phyloP scores from a whole-genome alignment of 768 basidiomycete species.

The Suillus fuscotomentosus region DNA sequence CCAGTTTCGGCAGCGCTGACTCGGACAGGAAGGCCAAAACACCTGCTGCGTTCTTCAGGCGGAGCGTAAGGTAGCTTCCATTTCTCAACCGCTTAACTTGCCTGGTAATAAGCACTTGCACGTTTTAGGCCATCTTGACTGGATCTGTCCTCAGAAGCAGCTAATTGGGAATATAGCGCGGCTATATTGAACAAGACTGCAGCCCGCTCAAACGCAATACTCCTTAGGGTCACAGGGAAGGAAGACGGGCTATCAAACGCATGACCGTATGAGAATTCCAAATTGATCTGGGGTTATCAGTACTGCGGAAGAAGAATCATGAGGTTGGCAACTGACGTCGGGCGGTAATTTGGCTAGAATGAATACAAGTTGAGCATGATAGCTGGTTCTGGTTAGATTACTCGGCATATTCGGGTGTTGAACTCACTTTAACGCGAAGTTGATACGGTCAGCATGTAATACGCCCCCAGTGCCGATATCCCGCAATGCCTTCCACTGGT shows the following conservation, averaged over 20 bases:
- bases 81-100: conserved; percentile 21
- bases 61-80: conserved; percentile 3
- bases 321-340: conserved; percentile 47
- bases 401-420: conserved; percentile 2
- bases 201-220: conserved; percentile 81
- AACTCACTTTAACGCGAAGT: conserved; percentile 58
- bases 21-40: conserved; percentile 59
- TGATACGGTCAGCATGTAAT: conserved; percentile 56
- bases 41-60: conserved; percentile 65
- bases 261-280: conserved; percentile 72
- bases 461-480: conserved; percentile 46
- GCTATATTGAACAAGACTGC: conserved; percentile 83
- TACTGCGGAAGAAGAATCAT: conserved; percentile 12
- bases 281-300: conserved; percentile 51
- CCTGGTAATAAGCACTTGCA: conserved; percentile 71
- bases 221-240: conserved; percentile 62
- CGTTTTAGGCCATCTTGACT: conserved; percentile 81
- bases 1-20: conserved; percentile 52
- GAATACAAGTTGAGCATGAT: conserved; percentile 87
- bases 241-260: conserved; percentile 51
- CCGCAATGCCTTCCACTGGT: conserved; percentile 65
- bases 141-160: conserved; percentile 65
- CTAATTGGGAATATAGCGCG: conserved; percentile 82
- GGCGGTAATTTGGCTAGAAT: conserved; percentile 82
- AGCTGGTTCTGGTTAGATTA: conserved; percentile 46